Conservation (phyloP, 1,139 yeast genomes). For the Sugiyamaella novakii region DNA sequence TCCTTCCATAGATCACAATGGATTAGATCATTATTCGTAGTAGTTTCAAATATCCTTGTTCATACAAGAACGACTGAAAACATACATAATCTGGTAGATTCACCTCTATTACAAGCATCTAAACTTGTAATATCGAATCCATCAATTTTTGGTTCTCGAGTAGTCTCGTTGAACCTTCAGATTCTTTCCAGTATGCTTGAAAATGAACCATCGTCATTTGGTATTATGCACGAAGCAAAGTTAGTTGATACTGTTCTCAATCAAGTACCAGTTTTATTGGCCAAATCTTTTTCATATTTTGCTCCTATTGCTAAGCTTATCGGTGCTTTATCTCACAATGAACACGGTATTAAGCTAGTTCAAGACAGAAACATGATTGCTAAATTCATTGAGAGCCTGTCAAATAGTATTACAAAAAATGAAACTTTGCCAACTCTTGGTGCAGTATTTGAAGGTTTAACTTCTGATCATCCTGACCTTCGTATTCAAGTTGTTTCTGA, state of each 20-base stretch:
- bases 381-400: slow-evolving; percentile 27
- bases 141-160: slow-evolving; percentile 64
- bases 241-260: slow-evolving; percentile 67
- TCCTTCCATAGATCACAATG: slow-evolving; percentile 64
- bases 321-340: slow-evolving; percentile 82
- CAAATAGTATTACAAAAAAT: slow-evolving; percentile 27
- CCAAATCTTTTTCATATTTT: slow-evolving; percentile 57
- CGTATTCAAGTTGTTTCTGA: slow-evolving; percentile 61
- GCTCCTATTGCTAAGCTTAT: slow-evolving; percentile 71
- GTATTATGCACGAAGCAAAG: slow-evolving; percentile 77
- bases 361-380: slow-evolving; percentile 28
- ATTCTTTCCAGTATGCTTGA: slow-evolving; percentile 75
- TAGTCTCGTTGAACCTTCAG: slow-evolving; percentile 66
- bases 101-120: slow-evolving; percentile 67
- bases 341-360: slow-evolving; percentile 61
- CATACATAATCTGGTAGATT: slow-evolving; percentile 81
- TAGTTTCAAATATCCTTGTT: slow-evolving; percentile 65
- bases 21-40: slow-evolving; percentile 52
- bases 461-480: slow-evolving; percentile 78
- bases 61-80: slow-evolving; percentile 77
- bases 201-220: slow-evolving; percentile 88
- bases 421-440: slow-evolving; percentile 59
- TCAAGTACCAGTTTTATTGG: slow-evolving; percentile 53
- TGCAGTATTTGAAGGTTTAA: slow-evolving; percentile 72
- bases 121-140: slow-evolving; percentile 63